Evolutionary conservation across 345 rosid species (phyloP), one percentile per base, ranked within the genome.

Genomic region (Jatropha curcas): DNA sequence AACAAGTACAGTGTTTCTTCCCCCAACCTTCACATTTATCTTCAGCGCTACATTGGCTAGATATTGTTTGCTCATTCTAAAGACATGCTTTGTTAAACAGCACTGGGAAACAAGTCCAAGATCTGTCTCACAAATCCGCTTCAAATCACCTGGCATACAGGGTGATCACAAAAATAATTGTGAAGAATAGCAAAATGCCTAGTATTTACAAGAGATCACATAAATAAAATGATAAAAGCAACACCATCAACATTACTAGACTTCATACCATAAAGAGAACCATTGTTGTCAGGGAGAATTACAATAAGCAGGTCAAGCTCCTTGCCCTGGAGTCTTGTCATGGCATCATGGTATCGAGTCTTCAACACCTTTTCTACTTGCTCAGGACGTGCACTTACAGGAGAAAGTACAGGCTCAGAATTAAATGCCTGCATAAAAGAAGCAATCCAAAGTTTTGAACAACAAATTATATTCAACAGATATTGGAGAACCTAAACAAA

Each of bases 21-120:
- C 99, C 7, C 99, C 99, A 76, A 96, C 99, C 86, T 96, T 96
- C 41, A 96, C 99, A 59, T 96, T 96, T 41, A 96, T 96, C 84
- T 96, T 96, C 78, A 96, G 59, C 4, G 98, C 87, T 61, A 96
- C 98, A 84, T 93, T 96, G 27, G 99, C 98, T 82, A 96, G 65
- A 76, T 96, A 96, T 46, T 93, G 99, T 50, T 88, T 93, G 70
- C 86, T 91, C 93, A 91, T 90, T 70, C 74, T 89, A 24, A 90
- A 96, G 1, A 96, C 99, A 78, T 93, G 95, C 79, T 88, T 93
- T 1, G 91, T 90, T 83, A 96, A 83, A 69, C 99, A 96, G 83
- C 99, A 96, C 75, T 96, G 99, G 34, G 98, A 93, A 55, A 96
- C 98, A 53, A 93, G 82, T 30, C 99, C 99, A 35, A 96, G 98